Percentiles rank a stretch among this genome's conserved stretches.
These are phyloP conservation scores for Mycena galericulata DNA, from an alignment of 768 basidiomycete genomes.

Conservation along the genomic window DNA sequence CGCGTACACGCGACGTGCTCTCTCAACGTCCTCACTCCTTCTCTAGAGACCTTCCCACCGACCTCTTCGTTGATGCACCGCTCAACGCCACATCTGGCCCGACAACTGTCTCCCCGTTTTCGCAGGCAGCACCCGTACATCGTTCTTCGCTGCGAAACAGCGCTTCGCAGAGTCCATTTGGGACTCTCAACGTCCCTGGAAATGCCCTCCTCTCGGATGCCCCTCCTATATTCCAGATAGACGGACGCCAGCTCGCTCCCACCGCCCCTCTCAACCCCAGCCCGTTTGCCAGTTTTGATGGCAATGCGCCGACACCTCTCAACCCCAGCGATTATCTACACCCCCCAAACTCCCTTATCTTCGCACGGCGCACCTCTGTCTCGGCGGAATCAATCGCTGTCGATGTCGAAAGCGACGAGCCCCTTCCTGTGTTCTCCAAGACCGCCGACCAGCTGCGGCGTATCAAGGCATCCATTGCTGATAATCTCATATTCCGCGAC, in stretches of 20 bases:
- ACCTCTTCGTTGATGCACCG: conserved; percentile 70
- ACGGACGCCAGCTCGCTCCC: conserved; percentile 69
- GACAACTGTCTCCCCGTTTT: conserved; percentile 66
- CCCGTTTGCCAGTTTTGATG: conserved; percentile 67
- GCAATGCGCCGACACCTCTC: conserved; percentile 58
- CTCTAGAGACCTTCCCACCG: conserved; percentile 63
- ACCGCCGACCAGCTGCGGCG: conserved; percentile 85
- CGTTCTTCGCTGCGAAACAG: conserved; percentile 70
- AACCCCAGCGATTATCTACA: conserved; percentile 76
- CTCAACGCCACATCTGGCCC: conserved; percentile 48
- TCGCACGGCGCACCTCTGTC: conserved; percentile 94
- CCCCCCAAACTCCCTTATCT: conserved; percentile 78
- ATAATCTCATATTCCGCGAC: conserved; percentile 95
- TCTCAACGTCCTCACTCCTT: conserved; percentile 63
- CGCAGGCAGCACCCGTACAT: conserved; percentile 57
- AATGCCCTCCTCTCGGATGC: conserved; percentile 75
- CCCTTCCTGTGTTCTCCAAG: conserved; percentile 83
- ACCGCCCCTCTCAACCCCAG: conserved; percentile 68
- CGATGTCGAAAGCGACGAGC: conserved; percentile 71
- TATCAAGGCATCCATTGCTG: conserved; percentile 87
- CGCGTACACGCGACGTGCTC: conserved; percentile 75
- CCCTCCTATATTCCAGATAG: conserved; percentile 70
- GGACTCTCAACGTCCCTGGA: conserved; percentile 82
- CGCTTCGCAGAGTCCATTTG: conserved; percentile 78
- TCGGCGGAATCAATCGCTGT: conserved; percentile 97